Evolutionary conservation across 2,329 filamentous ascomycete genomes (phyloP), one percentile per base, ranked within the genome.

Genomic region (Colletotrichum lini): DNA sequence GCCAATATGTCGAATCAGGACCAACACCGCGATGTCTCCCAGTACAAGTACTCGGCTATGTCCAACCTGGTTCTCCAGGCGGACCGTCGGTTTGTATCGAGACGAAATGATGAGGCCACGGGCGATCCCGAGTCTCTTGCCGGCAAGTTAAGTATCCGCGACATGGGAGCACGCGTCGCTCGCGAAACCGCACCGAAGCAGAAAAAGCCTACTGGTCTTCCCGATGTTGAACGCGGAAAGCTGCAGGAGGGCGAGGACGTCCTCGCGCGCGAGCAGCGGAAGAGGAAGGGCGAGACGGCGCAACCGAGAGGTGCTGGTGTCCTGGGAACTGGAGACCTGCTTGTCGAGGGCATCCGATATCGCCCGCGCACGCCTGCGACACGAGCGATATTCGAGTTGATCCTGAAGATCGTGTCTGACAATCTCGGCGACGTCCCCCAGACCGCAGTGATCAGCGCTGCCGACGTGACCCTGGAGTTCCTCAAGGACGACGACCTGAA

Each of bases 21-120:
- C 82, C 87, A 90, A 82, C 87, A 92, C 79, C 90, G 90, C 83
- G 91, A 96, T 92, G 93, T 97, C 79, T 95, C 94, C 83, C 95
- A 98, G 85, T 98, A 97, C 90, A 98, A 98, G 85, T 98, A 98
- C 90, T 95, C 95, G 91, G 95, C 94, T 83, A 98, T 99, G 96
- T 99, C 96, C 86, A 99, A 99, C 91, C 93, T 99, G 94, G 96
- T 99, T 81, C 94, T 99, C 90, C 96, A 99, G 93, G 95, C 95
- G 86, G 96, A 99, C 87, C 93, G 95, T 85, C 93, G 96, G 78
- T 98, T 99, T 81, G 93, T 97, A 78, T 94, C 94, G 74, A 92
- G 96, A 81, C 92, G 95, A 78, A 95, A 92, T 77, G 96, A 99
- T 84, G 97, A 99, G 85, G 92, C 94, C 74, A 98, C 96, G 62